These are phyloP conservation scores for Margaritispora aquatica DNA, from an alignment of 495 filamentous ascomycete genomes.

Conservation along the genomic window DNA sequence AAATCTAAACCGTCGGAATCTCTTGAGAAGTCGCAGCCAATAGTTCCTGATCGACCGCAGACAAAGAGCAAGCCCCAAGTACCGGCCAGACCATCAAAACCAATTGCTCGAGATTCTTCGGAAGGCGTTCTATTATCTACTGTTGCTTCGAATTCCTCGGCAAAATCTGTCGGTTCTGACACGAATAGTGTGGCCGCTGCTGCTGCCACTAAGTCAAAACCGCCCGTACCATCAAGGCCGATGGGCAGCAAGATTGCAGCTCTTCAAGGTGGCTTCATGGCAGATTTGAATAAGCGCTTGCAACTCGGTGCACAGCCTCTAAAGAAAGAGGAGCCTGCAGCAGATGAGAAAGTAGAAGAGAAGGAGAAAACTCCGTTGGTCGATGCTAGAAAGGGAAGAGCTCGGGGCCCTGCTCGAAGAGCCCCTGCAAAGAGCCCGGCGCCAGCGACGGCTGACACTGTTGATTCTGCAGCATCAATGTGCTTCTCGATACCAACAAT, in stretches of 20 bases:
- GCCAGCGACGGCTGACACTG: conserved; percentile 23
- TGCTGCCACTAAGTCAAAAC: conserved; percentile 57
- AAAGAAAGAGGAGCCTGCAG: conserved; percentile 57
- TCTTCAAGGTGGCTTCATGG: conserved; percentile 83
- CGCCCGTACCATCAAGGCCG: conserved; percentile 74
- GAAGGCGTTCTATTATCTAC: conserved; percentile 33
- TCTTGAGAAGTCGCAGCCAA: conserved; percentile 31
- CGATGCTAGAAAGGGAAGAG: conserved; percentile 85
- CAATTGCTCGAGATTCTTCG: conserved; percentile 32
- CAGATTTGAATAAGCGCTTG: conserved; percentile 79
- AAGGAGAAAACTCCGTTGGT: conserved; percentile 70
- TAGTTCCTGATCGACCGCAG: conserved; percentile 33
- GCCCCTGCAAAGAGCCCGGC: conserved; percentile 38
- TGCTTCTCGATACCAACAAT: conserved; percentile 34
- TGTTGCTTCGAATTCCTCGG: conserved; percentile 28
- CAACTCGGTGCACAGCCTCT: conserved; percentile 71
- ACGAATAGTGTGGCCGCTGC: conserved; percentile 28
- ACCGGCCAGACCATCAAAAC: conserved; percentile 62
- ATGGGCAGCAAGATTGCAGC: conserved; percentile 82
- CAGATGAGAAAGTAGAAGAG: conserved; percentile 48
- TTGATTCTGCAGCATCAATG: conserved; percentile 18
- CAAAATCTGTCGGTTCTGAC: conserved; percentile 24
- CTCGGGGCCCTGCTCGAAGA: conserved; percentile 79
- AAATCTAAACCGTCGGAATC: conserved; percentile 28
- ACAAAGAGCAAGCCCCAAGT: conserved; percentile 76